phyloP scores from a whole-genome alignment of 306 rosid genomes.

The Medicago ruthenica region DNA sequence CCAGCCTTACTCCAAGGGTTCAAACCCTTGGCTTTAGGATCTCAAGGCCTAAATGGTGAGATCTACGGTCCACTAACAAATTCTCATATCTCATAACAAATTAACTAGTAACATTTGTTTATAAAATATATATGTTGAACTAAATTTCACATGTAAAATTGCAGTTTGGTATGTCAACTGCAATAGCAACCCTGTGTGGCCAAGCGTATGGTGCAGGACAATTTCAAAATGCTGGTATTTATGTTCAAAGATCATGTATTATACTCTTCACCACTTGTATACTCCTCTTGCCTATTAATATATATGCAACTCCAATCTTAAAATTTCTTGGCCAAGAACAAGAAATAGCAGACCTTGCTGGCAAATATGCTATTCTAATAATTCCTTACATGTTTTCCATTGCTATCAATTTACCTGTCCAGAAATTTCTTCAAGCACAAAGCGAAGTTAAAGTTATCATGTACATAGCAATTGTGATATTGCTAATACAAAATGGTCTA shows the following conservation, averaged over 20 bases:
- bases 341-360: constrained; percentile 65
- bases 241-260: constrained; percentile 77
- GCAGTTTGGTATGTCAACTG: constrained; percentile 73
- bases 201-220: constrained; percentile 87
- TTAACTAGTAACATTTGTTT: too few relatives aligned
- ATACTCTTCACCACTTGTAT: constrained; percentile 51
- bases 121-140: background rate
- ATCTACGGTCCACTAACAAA: too few relatives aligned
- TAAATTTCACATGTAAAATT: background rate
- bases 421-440: constrained; percentile 71
- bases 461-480: constrained; percentile 51
- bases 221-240: constrained; percentile 59
- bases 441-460: constrained; percentile 66
- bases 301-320: constrained; percentile 65
- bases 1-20: too few relatives aligned
- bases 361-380: constrained; percentile 50
- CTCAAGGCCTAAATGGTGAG: too few relatives aligned
- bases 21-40: too few relatives aligned
- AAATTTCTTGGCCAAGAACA: constrained; percentile 69
- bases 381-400: constrained; percentile 72
- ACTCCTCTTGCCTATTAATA: constrained; percentile 55
- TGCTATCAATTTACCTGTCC: constrained; percentile 59
- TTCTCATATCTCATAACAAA: too few relatives aligned
- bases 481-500: constrained; percentile 50
- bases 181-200: constrained; percentile 75